Percentiles rank a stretch among this genome's conserved stretches.
Evolutionary conservation across 352 stramenopile species (phyloP).

Genomic region (Globisporangium orthogonon): DNA sequence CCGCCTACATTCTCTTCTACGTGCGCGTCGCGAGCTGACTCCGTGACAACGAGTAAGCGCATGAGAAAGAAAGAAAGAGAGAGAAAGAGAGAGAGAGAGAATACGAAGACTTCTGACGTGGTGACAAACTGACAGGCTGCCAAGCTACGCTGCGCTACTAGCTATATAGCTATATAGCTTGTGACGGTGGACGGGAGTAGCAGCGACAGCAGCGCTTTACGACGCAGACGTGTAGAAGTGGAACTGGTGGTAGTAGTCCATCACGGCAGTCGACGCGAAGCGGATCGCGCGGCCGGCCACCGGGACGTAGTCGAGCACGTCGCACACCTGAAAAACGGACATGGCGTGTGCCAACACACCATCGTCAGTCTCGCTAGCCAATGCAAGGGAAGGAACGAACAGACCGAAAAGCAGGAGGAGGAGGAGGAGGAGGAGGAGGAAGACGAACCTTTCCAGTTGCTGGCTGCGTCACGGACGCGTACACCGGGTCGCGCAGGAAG

Average conservation of each 20-base stretch:
- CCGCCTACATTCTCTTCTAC: constrained; percentile 80
- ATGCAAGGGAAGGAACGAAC: background rate
- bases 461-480: constrained; percentile 59
- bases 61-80: too few relatives aligned
- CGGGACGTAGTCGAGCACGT: constrained; percentile 60
- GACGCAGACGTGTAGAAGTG: constrained; percentile 87
- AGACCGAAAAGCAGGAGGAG: background rate
- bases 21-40: constrained; percentile 12
- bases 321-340: constrained; percentile 26
- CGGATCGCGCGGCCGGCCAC: constrained; percentile 67
- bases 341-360: background rate
- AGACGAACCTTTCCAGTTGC: constrained; percentile 46
- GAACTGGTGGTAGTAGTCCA: constrained; percentile 86
- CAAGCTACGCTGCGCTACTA: too few relatives aligned
- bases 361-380: background rate
- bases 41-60: too few relatives aligned
- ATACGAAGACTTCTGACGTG: background rate
- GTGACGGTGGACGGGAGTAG: too few relatives aligned
- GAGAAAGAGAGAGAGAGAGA: background rate
- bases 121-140: background rate
- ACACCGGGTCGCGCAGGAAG: constrained; percentile 76
- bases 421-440: background rate
- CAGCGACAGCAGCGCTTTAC: constrained; percentile 22
- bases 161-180: too few relatives aligned
- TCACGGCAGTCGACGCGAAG: constrained; percentile 52